Conservation (phyloP, 176 grass and related monocot genomes). For the Avena atlantica region DNA sequence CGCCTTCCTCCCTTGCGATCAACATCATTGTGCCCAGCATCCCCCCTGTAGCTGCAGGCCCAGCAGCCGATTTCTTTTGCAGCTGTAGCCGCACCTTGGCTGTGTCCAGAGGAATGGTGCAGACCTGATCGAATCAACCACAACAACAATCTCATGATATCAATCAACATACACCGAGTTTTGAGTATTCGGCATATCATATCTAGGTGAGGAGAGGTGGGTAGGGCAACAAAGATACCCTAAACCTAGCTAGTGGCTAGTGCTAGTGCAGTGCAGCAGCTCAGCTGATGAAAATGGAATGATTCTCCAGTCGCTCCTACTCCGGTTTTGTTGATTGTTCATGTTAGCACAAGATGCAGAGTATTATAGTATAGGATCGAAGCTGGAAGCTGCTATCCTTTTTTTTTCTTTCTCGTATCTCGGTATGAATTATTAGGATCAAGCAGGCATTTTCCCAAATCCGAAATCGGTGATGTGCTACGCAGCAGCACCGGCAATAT, state of each 20-base stretch:
- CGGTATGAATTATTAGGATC: constrained; percentile 9
- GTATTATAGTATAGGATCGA: neutral
- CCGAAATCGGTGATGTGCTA: neutral
- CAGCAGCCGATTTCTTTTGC: constrained; percentile 64
- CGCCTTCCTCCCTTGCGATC: constrained; percentile 77
- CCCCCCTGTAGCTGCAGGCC: constrained; percentile 45
- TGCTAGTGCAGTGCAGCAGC: neutral
- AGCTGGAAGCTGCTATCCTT: neutral
- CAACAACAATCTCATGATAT: constrained; percentile 15
- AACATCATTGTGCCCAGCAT: constrained; percentile 62
- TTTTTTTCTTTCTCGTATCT: neutral
- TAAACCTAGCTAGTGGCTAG: constrained; percentile 8
- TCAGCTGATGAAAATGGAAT: constrained; percentile 13
- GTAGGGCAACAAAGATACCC: neutral
- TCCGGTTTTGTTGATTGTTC: neutral
- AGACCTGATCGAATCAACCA: constrained; percentile 55
- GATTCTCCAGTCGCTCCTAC: neutral
- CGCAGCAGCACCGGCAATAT: neutral
- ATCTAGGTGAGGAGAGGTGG: neutral
- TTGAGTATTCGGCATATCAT: neutral
- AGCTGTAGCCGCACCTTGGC: constrained; percentile 98
- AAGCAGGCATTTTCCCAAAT: constrained; percentile 19
- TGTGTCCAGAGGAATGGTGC: constrained; percentile 93
- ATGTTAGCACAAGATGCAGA: neutral
- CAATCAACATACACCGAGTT: neutral